Base-by-base conservation (phyloP, 805 yeast species). In the Wickerhamiella spandovensis region DNA sequence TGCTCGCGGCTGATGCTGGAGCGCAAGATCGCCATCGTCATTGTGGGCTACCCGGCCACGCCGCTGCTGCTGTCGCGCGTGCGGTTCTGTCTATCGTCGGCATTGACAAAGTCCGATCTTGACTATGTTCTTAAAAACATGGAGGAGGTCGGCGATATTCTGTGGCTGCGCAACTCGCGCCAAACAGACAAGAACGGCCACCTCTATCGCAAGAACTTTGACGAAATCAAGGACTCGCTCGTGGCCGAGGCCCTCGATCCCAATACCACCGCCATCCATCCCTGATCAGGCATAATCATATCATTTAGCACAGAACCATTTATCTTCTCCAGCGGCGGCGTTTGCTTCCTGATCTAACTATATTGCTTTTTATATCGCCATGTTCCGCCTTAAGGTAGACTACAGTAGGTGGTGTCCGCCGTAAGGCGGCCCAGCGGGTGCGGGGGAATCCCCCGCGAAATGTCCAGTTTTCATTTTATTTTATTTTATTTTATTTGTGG, bases 1-100 rank as follows among this genome's bases (percentile, higher is more conserved):
- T 78, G 88, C 54, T 82, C 95, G 44, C 77, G 95, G 64, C 77
- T 79, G 75, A 76, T 90, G 74, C 76, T 83, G 58, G 78, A 76
- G 56, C 72, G 78, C 67, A 84, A 84, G 48, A 81, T 92, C 53
- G 98, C 98, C 2, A 89, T 90, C 46, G 99, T 92, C 35, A 82
- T 90, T 55, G 97, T 90, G 43, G 96, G 97, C 37, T 92, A 92
- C 64, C 99, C 99, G 10, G 98, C 98, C 0, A 90, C 97, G 0
- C 95, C 95, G 35, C 74, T 92, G 57, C 80, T 86, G 43, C 78
- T 88, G 37, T 84, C 95, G 5, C 79, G 98, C 69, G 88, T 87
- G 24, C 79, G 99, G 66, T 78, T 92, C 60, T 92, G 99, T 73
- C 82, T 92, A 59, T 83, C 95, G 49, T 72, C 97, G 0, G 84